Conservation (phyloP, 768 basidiomycete species). For the Mycena rebaudengoi region DNA sequence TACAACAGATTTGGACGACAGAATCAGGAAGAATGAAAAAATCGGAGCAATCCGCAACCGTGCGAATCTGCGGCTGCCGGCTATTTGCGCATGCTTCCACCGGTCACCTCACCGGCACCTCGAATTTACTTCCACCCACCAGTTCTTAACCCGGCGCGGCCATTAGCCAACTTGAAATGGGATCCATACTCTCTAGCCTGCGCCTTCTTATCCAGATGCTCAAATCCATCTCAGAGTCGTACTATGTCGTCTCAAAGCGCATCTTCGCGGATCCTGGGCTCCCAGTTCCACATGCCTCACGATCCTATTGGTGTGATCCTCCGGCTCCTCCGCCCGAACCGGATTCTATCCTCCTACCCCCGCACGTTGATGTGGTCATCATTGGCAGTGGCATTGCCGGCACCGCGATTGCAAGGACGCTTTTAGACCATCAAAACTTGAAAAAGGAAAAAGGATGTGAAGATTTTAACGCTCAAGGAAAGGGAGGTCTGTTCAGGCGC, state of each 20-base stretch:
- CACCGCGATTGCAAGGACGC: constrained; percentile 62
- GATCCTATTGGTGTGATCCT: constrained; percentile 73
- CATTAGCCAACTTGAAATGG: no score
- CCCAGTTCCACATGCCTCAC: constrained; percentile 61
- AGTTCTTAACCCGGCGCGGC: no score
- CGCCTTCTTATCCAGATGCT: constrained; percentile 12
- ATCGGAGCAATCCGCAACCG: no score
- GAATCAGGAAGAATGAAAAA: no score
- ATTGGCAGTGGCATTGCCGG: constrained; percentile 86
- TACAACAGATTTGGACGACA: no score
- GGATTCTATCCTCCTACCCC: constrained; percentile 46
- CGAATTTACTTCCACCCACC: no score
- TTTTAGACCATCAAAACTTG: constrained; percentile 48
- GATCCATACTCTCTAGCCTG: constrained; percentile 3
- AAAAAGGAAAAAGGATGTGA: constrained; percentile 35
- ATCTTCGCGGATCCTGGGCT: constrained; percentile 57
- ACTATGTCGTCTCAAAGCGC: constrained; percentile 41
- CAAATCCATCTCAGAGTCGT: constrained; percentile 23
- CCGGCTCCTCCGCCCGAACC: constrained; percentile 43
- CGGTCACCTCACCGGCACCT: no score
- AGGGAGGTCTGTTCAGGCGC: constrained; percentile 80
- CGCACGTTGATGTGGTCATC: constrained; percentile 75
- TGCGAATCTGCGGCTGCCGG: no score
- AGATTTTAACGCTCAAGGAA: constrained; percentile 83
- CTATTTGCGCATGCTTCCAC: no score